A percentile compares a stretch with the other conserved stretches of the same genome.
Evolutionary conservation across 441 rosid genomes (phyloP).

Genomic region (Erysimum pusillum): DNA sequence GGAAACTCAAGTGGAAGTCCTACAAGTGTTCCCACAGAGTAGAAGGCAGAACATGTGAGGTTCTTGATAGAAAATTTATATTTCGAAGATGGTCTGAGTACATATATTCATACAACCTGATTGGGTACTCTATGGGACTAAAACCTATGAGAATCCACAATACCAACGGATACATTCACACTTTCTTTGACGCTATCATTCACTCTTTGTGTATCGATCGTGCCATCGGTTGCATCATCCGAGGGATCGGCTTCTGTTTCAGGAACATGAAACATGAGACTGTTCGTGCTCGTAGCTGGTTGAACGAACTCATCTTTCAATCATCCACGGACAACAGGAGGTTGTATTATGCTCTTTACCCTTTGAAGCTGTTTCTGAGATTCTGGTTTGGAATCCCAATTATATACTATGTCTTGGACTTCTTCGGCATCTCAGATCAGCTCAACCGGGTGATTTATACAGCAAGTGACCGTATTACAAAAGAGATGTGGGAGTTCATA

Average conservation of each 20-base stretch:
- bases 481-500: not conserved
- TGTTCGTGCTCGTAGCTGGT: not conserved
- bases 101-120: not conserved
- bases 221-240: not conserved
- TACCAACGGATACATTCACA: not conserved
- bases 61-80: not conserved
- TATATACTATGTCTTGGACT: not conserved
- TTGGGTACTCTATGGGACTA: not conserved
- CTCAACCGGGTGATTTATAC: not conserved
- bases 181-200: not conserved
- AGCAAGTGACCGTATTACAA: not conserved
- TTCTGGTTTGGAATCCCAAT: slow-evolving; percentile 1
- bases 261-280: not conserved
- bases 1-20: not conserved
- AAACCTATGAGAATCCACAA: not conserved
- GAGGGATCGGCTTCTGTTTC: not conserved
- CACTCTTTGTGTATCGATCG: not conserved
- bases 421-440: not conserved
- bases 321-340: not conserved
- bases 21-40: not conserved
- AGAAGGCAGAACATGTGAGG: not conserved
- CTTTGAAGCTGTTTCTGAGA: not conserved
- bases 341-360: not conserved
- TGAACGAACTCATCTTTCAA: not conserved
- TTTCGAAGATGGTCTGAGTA: not conserved